Evolutionary conservation across 2,329 filamentous ascomycete species (phyloP), one percentile per base, ranked within the genome.

Genomic region (Penicillium rolfsii): DNA sequence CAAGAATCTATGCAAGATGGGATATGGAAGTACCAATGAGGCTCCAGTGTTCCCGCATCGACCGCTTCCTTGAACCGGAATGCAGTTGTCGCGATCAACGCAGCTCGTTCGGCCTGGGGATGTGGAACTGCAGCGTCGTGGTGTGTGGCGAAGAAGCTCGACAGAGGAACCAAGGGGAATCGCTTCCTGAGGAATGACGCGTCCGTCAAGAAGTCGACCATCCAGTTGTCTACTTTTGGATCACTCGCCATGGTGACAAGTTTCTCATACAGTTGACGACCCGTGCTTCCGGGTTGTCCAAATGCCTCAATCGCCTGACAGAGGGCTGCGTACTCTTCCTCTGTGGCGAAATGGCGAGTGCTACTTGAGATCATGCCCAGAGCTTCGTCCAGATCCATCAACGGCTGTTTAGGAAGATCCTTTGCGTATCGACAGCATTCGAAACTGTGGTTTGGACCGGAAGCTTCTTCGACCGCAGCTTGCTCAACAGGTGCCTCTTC

Each of bases 351-450:
- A 12, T 53, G 50, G 8, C 50, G 50, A 38, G 35, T 53, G 30
- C 50, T 38, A 19, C 24, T 26, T 11, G 16, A 38, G 4, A 53
- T 38, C 22, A 24, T 26, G 22, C 24, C 26, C 22, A 53, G n/a
- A 9, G 50, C 50, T 16, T 53, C 50, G 22, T 53, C 50, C 4
- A 53, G 35, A 30, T 53, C 50, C 50, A 53, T 53, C 35, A 53
- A 14, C 22, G 50, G 50, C 35, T 53, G 50, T 22, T 38, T 53
- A 35, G 50, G 50, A 9, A 53, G 50, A 38, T 53, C 50, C 50
- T 53, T 53, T n/a, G 50, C 50, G n/a, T 38, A 53, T 19, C 50
- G 50, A 40, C 50, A 53, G 36, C 50, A 53, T 40, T 41, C 50
- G 28, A 53, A 24, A 14, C 22, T n/a, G 35, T 53, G 50, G 14